Conservation (phyloP, 768 basidiomycete genomes). For the Lactarius quietus region DNA sequence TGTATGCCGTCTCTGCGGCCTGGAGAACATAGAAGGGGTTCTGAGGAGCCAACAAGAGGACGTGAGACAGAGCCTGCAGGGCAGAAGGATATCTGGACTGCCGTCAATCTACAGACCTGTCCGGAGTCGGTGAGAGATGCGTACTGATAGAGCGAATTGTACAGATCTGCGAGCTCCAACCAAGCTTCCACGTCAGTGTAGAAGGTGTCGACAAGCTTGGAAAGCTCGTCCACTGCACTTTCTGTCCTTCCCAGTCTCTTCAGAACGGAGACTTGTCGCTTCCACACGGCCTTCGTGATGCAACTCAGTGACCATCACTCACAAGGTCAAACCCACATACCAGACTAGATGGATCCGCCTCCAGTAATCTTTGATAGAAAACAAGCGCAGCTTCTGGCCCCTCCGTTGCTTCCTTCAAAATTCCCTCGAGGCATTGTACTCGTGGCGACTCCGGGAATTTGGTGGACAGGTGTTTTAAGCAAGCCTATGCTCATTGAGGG, state of each 20-base stretch:
- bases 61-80: constrained; percentile 76
- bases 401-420: constrained; percentile 70
- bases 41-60: constrained; percentile 76
- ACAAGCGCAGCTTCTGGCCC: constrained; percentile 51
- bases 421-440: constrained; percentile 72
- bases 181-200: constrained; percentile 87
- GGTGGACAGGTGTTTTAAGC: constrained; percentile 50
- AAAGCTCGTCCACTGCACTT: constrained; percentile 66
- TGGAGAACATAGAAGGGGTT: constrained; percentile 84
- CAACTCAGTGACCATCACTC: not conserved
- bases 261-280: constrained; percentile 74
- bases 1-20: constrained; percentile 86
- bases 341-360: constrained; percentile 62
- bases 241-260: constrained; percentile 59
- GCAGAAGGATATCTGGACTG: constrained; percentile 61
- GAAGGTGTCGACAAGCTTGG: constrained; percentile 74
- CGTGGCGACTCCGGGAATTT: constrained; percentile 82
- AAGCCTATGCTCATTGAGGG: constrained; percentile 42
- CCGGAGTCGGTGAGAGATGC: constrained; percentile 30
- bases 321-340: constrained; percentile 43
- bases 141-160: constrained; percentile 70
- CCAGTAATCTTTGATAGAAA: constrained; percentile 60
- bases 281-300: constrained; percentile 58
- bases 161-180: constrained; percentile 80
- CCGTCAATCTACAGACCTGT: not conserved